Conservation (phyloP, 139 green algal species). For the Tetradesmus lagerheimii region DNA sequence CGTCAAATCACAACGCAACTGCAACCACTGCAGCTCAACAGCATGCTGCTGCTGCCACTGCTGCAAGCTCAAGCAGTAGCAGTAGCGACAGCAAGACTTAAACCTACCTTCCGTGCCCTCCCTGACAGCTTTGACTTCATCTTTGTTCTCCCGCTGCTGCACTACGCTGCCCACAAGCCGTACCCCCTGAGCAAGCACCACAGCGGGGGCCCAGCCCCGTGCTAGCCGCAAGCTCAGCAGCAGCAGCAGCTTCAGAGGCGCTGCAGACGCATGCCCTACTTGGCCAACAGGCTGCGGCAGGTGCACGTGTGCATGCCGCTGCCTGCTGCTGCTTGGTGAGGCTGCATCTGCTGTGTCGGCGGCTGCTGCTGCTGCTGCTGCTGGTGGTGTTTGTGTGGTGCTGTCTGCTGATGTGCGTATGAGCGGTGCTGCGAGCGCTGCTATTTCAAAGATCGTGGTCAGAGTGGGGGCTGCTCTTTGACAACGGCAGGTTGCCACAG, state of each 20-base stretch:
- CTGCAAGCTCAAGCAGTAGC: no score
- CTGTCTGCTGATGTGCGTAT: not conserved
- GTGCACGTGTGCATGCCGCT: not conserved
- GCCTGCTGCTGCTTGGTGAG: not conserved
- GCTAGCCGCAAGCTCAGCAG: constrained; percentile 4
- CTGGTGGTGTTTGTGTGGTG: not conserved
- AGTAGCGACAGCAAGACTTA: not conserved
- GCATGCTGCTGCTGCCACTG: not conserved
- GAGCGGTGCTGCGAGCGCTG: constrained; percentile 32
- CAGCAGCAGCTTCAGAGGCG: constrained; percentile 13
- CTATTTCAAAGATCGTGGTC: constrained; percentile 46
- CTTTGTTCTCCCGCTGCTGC: constrained; percentile 12
- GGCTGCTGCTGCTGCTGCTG: not conserved
- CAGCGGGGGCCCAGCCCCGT: constrained; percentile 41
- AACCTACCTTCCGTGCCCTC: constrained; percentile 34
- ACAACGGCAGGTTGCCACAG: constrained; percentile 20
- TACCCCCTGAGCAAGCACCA: constrained; percentile 43
- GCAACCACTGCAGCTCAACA: not conserved
- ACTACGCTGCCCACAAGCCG: constrained; percentile 21
- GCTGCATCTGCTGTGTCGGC: not conserved
- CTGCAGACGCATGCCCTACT: not conserved
- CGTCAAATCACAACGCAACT: no score
- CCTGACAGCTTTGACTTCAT: not conserved
- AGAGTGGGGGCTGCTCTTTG: constrained; percentile 34
- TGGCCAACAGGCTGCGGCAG: not conserved